phyloP scores from a whole-genome alignment of 768 basidiomycete genomes.

The Lactarius psammicola region DNA sequence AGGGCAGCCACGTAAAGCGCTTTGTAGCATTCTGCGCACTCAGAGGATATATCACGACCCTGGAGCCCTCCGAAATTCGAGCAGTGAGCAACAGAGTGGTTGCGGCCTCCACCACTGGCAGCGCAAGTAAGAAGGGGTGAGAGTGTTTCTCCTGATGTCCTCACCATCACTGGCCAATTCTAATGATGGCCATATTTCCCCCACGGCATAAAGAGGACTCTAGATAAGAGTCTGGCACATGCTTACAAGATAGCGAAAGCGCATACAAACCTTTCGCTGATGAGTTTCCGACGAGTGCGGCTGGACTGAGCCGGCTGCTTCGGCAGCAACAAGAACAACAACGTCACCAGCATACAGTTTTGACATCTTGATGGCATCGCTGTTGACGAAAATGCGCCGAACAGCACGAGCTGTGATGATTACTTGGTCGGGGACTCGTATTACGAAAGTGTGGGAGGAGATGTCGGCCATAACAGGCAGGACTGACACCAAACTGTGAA shows the following conservation, averaged over 20 bases:
- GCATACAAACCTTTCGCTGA: conserved; percentile 11
- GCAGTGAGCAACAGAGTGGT: conserved; percentile 61
- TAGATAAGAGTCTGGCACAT: conserved; percentile 20
- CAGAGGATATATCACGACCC: conserved; percentile 50
- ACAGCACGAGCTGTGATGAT: conserved; percentile 43
- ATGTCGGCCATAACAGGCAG: conserved; percentile 9
- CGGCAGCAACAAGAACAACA: conserved; percentile 50
- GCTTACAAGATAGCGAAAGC: conserved; percentile 22
- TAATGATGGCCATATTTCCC: conserved; percentile 72
- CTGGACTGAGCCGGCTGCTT: conserved; percentile 12
- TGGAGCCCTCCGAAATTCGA: conserved; percentile 48
- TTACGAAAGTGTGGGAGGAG: conserved; percentile 17
- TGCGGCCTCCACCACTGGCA: conserved; percentile 54
- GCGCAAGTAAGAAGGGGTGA: neutral
- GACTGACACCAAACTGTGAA: neutral
- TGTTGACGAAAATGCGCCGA: conserved; percentile 62
- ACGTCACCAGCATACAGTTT: conserved; percentile 71
- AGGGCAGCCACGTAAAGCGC: conserved; percentile 47
- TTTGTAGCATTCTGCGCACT: conserved; percentile 37
- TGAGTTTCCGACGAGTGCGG: conserved; percentile 21
- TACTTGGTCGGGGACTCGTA: neutral
- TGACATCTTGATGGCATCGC: conserved; percentile 56
- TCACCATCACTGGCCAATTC: conserved; percentile 59
- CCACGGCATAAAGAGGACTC: conserved; percentile 59
- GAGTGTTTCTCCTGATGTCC: conserved; percentile 32